Evolutionary conservation across 106 monocot species (phyloP).

Genomic region (Phalaenopsis aphrodite): DNA sequence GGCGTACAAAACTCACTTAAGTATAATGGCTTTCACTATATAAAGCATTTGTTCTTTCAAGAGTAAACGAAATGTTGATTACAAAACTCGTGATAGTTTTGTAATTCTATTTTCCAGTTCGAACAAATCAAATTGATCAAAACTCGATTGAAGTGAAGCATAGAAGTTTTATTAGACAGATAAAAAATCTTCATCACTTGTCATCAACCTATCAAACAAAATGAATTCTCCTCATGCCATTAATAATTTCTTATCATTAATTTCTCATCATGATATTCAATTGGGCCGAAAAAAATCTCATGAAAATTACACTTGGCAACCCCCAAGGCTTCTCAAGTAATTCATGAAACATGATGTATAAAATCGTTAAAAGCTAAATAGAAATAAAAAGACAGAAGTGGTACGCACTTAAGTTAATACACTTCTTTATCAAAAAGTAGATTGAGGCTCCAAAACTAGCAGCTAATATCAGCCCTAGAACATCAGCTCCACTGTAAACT

Average conservation of each 20-base stretch:
- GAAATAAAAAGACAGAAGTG: neutral
- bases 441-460: slow-evolving; percentile 86
- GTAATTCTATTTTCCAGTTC: neutral
- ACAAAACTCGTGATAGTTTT: neutral
- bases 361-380: neutral
- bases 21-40: too few relatives aligned
- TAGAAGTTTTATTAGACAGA: neutral
- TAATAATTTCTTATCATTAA: neutral
- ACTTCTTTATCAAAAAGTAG: slow-evolving; percentile 88
- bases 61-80: too few relatives aligned
- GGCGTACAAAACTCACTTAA: too few relatives aligned
- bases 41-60: too few relatives aligned
- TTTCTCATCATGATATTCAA: neutral
- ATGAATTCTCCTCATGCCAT: neutral
- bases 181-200: neutral
- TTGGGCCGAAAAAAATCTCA: neutral
- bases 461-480: slow-evolving; percentile 79
- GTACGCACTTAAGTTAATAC: slow-evolving; percentile 51
- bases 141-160: neutral
- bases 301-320: neutral
- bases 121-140: neutral
- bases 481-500: slow-evolving; percentile 67
- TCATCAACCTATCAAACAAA: neutral
- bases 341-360: neutral
- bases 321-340: neutral